These are phyloP conservation scores for Trypanosoma melophagium DNA, from an alignment of 208 protist species.

Conservation along the genomic window DNA sequence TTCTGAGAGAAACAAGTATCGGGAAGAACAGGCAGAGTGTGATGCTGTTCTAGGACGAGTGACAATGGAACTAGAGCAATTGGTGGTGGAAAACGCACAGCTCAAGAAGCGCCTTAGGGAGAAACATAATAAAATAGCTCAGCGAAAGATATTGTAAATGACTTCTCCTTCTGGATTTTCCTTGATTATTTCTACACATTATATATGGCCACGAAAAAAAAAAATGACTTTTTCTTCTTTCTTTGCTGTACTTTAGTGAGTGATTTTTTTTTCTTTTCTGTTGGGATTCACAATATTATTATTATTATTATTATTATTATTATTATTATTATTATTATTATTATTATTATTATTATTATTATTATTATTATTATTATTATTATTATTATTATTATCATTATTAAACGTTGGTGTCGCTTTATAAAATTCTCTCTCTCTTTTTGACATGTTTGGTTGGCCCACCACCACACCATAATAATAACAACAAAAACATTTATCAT, in stretches of 20 bases:
- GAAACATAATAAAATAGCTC: conserved; percentile 9
- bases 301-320: no score
- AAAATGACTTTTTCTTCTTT: no score
- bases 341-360: conserved; percentile 2
- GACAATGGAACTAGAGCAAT: conserved; percentile 60
- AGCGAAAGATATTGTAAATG: not conserved
- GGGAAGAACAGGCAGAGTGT: conserved; percentile 48
- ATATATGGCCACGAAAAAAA: no score
- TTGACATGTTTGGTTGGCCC: not conserved
- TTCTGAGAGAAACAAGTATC: not conserved
- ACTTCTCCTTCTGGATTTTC: not conserved
- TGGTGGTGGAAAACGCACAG: conserved; percentile 65
- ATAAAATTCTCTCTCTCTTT: conserved; percentile 7
- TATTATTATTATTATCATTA: not conserved
- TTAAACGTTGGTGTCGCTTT: conserved; percentile 6
- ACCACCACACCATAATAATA: not conserved
- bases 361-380: not conserved
- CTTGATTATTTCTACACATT: no score
- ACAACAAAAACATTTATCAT: not conserved
- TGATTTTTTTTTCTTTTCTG: no score
- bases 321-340: no score
- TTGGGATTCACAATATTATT: no score
- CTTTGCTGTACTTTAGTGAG: no score
- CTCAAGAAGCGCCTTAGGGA: conserved; percentile 38
- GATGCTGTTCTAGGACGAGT: conserved; percentile 55